These are phyloP conservation scores for Pseudogymnoascus sp. DNA, from an alignment of 2,329 filamentous ascomycete species.

Conservation along the genomic window DNA sequence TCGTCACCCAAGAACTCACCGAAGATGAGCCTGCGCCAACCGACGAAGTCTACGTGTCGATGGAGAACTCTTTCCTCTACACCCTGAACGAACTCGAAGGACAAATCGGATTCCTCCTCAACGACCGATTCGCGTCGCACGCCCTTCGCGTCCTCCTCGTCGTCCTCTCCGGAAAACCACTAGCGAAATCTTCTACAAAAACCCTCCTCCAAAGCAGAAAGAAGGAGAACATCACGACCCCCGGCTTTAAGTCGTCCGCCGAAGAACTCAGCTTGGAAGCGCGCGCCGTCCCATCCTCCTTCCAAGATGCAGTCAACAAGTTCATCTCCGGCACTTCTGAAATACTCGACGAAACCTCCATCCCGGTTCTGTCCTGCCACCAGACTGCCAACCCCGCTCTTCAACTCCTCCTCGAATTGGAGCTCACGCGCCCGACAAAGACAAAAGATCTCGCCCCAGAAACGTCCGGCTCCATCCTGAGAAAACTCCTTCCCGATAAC, in stretches of 20 bases:
- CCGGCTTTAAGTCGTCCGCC: conserved; percentile 44
- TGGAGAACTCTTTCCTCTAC: conserved; percentile 80
- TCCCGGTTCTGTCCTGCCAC: conserved; percentile 80
- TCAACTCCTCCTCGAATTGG: conserved; percentile 83
- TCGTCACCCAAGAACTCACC: conserved; percentile 67
- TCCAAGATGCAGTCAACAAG: conserved; percentile 69
- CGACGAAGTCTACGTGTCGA: conserved; percentile 48
- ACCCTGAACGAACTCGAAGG: conserved; percentile 84
- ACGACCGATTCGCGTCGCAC: conserved; percentile 85
- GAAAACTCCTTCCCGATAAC: conserved; percentile 72
- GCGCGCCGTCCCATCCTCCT: conserved; percentile 69
- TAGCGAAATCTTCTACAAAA: conserved; percentile 63
- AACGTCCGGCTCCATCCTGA: conserved; percentile 53
- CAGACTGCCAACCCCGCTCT: conserved; percentile 87
- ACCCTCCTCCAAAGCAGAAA: conserved; percentile 83
- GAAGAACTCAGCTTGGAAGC: conserved; percentile 42
- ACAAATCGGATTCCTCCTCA: conserved; percentile 75
- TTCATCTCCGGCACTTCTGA: conserved; percentile 72
- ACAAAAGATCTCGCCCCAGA: conserved; percentile 55
- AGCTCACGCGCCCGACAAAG: conserved; percentile 69
- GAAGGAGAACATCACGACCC: conserved; percentile 74
- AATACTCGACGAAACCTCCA: conserved; percentile 69
- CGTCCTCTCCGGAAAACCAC: conserved; percentile 74
- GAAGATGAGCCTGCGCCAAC: conserved; percentile 39
- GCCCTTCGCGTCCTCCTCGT: conserved; percentile 79